Evolutionary conservation across 805 yeast species (phyloP).

Genomic region (Saccharomycopsis malanga): DNA sequence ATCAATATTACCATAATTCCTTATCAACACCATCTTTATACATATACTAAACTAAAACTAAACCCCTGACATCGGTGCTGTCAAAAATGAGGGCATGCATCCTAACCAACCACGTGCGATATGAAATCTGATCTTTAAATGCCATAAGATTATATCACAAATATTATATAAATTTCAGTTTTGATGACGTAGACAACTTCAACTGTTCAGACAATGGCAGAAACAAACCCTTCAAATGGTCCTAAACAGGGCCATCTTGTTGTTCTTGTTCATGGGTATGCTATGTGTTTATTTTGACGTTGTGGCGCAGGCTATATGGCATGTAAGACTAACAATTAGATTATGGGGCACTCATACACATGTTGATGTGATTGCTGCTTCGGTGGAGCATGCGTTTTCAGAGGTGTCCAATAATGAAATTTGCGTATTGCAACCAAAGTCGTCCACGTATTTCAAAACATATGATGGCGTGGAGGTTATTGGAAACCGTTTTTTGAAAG

Average conservation of each 20-base stretch:
- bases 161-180: too few relatives aligned
- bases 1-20: too few relatives aligned
- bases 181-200: too few relatives aligned
- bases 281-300: background rate
- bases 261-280: constrained; percentile 65
- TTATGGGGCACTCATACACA: constrained; percentile 65
- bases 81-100: too few relatives aligned
- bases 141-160: too few relatives aligned
- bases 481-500: constrained; percentile 64
- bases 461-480: constrained; percentile 78
- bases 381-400: constrained; percentile 33
- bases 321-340: constrained; percentile 23
- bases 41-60: too few relatives aligned
- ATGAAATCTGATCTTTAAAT: too few relatives aligned
- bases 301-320: background rate
- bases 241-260: constrained; percentile 46
- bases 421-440: constrained; percentile 43
- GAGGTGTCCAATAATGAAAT: constrained; percentile 36
- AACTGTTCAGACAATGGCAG: too few relatives aligned
- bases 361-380: constrained; percentile 40
- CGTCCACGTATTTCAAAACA: constrained; percentile 66
- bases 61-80: too few relatives aligned
- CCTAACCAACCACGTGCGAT: too few relatives aligned
- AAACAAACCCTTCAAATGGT: too few relatives aligned
- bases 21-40: too few relatives aligned